Evolutionary conservation across 768 basidiomycete species (phyloP).

Genomic region (Mycena metata): DNA sequence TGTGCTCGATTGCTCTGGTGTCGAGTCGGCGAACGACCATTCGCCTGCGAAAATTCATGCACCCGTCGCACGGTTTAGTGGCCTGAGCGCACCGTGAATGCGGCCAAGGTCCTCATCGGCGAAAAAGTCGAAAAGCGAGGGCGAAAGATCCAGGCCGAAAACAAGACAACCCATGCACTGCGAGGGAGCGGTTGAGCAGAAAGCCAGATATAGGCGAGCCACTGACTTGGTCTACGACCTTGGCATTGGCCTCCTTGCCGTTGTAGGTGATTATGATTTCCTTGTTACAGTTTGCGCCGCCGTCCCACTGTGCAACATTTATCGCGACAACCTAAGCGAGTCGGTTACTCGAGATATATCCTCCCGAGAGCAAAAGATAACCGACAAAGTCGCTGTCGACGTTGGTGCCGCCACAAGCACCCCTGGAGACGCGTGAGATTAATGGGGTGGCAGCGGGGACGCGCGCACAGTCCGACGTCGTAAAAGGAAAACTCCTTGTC

Average conservation of each 20-base stretch:
- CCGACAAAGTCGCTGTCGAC: conserved; percentile 48
- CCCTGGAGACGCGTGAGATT: conserved; percentile 46
- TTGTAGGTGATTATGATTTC: conserved; percentile 57
- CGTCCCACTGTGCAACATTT: conserved; percentile 54
- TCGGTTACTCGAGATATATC: neutral
- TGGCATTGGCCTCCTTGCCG: conserved; percentile 55
- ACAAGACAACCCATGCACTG: conserved; percentile 57
- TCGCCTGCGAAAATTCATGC: conserved; percentile 39
- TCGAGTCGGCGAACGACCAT: conserved; percentile 55
- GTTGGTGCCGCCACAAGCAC: conserved; percentile 56
- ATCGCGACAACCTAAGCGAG: conserved; percentile 58
- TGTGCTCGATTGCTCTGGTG: conserved; percentile 28
- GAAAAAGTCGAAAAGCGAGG: conserved; percentile 60
- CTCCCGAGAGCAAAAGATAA: conserved; percentile 13
- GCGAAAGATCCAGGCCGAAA: conserved; percentile 60
- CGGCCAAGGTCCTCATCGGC: conserved; percentile 50
- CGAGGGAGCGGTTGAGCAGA: conserved; percentile 10
- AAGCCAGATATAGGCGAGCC: neutral
- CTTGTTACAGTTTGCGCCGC: conserved; percentile 59
- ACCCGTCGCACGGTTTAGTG: too few species aligned
- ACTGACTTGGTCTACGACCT: conserved; percentile 60
- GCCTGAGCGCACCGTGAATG: conserved; percentile 38
- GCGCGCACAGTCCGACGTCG: conserved; percentile 44
- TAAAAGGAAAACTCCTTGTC: conserved; percentile 41
- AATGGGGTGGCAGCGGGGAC: neutral